Conservation (phyloP, 495 filamentous ascomycete species). For the Talaromyces nanjingensis region DNA sequence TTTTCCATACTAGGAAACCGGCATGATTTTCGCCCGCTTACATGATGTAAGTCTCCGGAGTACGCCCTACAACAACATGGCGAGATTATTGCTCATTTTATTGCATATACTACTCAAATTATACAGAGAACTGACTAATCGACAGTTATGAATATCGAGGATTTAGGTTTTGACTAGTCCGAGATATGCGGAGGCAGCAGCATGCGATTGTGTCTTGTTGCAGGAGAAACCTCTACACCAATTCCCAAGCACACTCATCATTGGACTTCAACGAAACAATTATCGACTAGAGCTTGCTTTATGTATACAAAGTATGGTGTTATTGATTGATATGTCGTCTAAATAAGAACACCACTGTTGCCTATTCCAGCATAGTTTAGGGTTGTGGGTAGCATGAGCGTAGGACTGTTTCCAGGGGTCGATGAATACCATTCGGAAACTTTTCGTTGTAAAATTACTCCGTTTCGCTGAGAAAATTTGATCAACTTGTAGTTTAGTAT, state of each 20-base stretch:
- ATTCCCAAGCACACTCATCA: neutral
- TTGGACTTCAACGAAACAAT: neutral
- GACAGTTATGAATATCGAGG: neutral
- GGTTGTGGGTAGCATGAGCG: too few species aligned
- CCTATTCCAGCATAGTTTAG: neutral
- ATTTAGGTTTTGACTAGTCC: neutral
- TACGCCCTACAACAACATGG: neutral
- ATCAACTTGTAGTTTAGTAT: neutral
- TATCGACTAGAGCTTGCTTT: neutral
- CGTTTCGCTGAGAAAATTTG: neutral
- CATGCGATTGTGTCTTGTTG: too few species aligned
- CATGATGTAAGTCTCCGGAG: neutral
- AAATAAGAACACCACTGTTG: neutral
- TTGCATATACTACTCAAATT: neutral
- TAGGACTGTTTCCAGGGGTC: neutral
- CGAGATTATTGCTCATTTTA: neutral
- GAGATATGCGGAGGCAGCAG: neutral
- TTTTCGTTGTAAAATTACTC: neutral
- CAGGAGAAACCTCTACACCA: too few species aligned
- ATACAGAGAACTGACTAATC: neutral
- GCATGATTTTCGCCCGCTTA: neutral
- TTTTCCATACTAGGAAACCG: neutral
- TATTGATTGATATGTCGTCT: neutral
- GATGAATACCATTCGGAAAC: neutral
- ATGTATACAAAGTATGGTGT: neutral